phyloP scores from a whole-genome alignment of 2,329 filamentous ascomycete genomes.

The Fusarium buxicola region DNA sequence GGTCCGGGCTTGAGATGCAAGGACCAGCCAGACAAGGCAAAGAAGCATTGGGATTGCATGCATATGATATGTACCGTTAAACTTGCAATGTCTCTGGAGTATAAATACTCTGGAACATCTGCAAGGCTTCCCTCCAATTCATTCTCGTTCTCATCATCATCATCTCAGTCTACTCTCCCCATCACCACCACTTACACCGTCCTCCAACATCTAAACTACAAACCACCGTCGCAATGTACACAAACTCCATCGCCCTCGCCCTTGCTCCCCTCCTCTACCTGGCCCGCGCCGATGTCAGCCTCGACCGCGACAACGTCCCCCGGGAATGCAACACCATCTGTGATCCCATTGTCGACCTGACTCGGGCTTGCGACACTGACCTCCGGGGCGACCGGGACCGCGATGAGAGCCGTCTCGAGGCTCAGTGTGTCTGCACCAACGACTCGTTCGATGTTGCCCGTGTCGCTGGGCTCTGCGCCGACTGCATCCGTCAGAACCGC shows the following conservation, averaged over 20 bases:
- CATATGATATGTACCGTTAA: constrained; percentile 1
- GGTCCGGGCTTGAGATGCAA: no score
- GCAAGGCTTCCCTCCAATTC: not conserved
- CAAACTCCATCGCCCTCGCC: constrained; percentile 46
- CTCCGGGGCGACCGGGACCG: constrained; percentile 47
- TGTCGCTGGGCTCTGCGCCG: constrained; percentile 52
- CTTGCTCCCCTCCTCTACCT: constrained; percentile 46
- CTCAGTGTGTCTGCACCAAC: constrained; percentile 57
- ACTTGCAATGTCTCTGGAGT: not conserved
- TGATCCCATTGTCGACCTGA: constrained; percentile 51
- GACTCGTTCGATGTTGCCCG: constrained; percentile 53
- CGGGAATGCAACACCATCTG: constrained; percentile 52
- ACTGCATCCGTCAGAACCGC: constrained; percentile 52
- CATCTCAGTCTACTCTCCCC: not conserved
- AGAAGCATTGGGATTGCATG: constrained; percentile 11
- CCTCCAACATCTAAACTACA: constrained; percentile 5
- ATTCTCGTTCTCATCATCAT: constrained; percentile 1
- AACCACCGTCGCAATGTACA: constrained; percentile 44
- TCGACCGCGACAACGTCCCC: constrained; percentile 52
- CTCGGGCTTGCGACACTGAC: constrained; percentile 51
- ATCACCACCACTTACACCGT: not conserved
- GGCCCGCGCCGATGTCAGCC: constrained; percentile 49
- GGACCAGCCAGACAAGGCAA: no score
- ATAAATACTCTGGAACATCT: constrained; percentile 21
- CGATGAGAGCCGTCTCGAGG: constrained; percentile 52